Evolutionary conservation across 169 alveolate genomes (phyloP).

Genomic region (Besnoitia besnoiti): DNA sequence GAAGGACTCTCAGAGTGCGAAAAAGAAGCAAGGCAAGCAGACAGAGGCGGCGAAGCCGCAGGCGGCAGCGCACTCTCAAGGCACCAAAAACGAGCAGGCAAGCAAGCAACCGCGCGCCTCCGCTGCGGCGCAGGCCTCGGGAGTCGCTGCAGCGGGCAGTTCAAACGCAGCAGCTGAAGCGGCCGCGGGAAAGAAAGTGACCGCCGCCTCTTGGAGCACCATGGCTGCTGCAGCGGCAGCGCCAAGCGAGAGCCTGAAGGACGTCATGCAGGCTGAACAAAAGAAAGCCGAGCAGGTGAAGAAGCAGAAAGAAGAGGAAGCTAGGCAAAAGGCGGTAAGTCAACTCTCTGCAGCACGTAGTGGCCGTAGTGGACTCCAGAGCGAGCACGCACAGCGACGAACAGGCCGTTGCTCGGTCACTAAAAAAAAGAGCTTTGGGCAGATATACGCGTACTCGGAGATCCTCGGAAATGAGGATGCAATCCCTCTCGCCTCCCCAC

Average conservation of each 20-base stretch:
- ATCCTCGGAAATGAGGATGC: too few species aligned
- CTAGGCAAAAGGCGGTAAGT: neutral
- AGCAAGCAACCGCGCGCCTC: neutral
- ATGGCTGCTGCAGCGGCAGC: neutral
- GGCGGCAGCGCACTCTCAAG: neutral
- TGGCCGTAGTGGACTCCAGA: too few species aligned
- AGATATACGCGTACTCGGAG: too few species aligned
- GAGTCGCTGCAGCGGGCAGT: neutral
- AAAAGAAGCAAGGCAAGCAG: neutral
- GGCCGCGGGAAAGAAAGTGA: neutral
- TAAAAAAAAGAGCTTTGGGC: too few species aligned
- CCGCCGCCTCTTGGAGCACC: neutral
- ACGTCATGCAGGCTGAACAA: slow-evolving; percentile 33
- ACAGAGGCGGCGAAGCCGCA: neutral
- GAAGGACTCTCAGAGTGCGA: neutral
- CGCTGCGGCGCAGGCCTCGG: neutral
- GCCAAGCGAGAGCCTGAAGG: slow-evolving; percentile 7
- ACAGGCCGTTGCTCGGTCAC: too few species aligned
- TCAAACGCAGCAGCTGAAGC: neutral
- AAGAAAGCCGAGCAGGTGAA: neutral
- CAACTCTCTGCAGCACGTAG: neutral
- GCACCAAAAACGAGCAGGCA: neutral
- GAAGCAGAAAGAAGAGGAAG: slow-evolving; percentile 21
- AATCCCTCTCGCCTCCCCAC: too few species aligned
- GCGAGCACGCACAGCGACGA: too few species aligned